Base-by-base conservation (phyloP, 148 eudicot genomes). In the Diospyros lotus region DNA sequence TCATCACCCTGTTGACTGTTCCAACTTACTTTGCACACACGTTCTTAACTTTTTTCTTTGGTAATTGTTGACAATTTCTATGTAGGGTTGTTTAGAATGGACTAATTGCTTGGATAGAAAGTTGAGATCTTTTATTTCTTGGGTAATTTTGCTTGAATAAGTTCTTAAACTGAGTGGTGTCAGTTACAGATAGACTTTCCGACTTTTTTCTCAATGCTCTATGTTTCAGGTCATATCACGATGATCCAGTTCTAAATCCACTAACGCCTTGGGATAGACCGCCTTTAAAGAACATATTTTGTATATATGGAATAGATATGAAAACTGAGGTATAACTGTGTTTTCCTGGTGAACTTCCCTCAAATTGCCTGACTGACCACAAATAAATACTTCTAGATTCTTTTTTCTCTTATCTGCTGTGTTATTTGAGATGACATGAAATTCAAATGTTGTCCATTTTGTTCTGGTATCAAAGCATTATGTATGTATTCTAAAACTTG, bases 251-350 rank as follows among this genome's bases (percentile, higher is more conserved):
- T 83, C 71, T 92, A 69, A 92, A 95, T 83, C 98, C 98, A 68
- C 86, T 95, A 61, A 82, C 94, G 60, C 98, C 97, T 51, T 95
- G 97, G 98, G 97, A 92, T 43, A 87, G 98, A 84, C 98, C 97
- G 59, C 97, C 98, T 64, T 73, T 95, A 61, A 95, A 89, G 86
- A 95, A 92, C 76, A 90, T 95, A 71, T 95, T 95, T 77, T 95
- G 98, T 80, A 95, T 92, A 56, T 95, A 95, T 77, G 98, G 98
- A 75, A 75, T 87, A 82, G 98, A 95, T 85, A 74, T 69, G 17
- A 95, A 87, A 83, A 95, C 98, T 64, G 98, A 95, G 97, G 98
- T 95, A 90, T 6, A 42, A 61, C 68, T n/a, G 13, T 58, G 68
- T 38, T 66, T 62, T 72, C 42, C 64, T 54, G 1, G 51, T 28